Base-by-base conservation (phyloP, 2,329 filamentous ascomycete species). In the Helotiales sp. region DNA sequence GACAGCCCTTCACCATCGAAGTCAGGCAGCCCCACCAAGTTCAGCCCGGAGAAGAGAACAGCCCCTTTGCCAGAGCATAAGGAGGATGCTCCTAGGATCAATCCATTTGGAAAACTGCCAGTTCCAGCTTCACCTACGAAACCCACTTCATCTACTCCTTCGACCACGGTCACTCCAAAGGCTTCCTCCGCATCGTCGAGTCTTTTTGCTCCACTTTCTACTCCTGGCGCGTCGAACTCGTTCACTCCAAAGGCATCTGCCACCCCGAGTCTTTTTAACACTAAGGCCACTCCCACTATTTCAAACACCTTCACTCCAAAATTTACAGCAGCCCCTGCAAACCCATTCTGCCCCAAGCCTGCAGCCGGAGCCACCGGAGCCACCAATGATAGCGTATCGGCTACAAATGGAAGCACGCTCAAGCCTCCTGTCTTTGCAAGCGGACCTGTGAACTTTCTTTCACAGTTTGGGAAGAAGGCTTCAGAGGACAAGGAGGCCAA, bases 81-180 rank as follows among this genome's bases (percentile, higher is more conserved):
- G n/a, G 67, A 65, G 55, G 71, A 72, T 8, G 61, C 61, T n/a
- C 70, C 75, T 49, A 67, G 65, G 43, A 1, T 50, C 58, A 77
- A 77, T 66, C 75, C 75, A 28, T 78, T 77, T 50, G 69, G 66
- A 43, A 67, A 50, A 40, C 50, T 77, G 11, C 63, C 69, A 17
- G 61, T 73, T 43, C 70, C 74, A 47, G 59, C 60, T 30, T 69
- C 72, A 13, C 49, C 70, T 13, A 54, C 63, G n/a, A 65, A 68
- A 34, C 17, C 65, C 15, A 49, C 50, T 6, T 34, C 26, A 49
- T 26, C 66, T 54, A 45, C 43, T 63, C 37, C 59, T 20, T 61
- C 58, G 37, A 13, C 45, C 6, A 28, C 17, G 4, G 13, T 49
- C 63, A 43, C 54, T 30, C 22, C 70, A 43, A 69, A 68, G 30